These are phyloP conservation scores for Blastocladiella emersonii DNA, from an alignment of 371 early-diverging fungal species.

Conservation along the genomic window DNA sequence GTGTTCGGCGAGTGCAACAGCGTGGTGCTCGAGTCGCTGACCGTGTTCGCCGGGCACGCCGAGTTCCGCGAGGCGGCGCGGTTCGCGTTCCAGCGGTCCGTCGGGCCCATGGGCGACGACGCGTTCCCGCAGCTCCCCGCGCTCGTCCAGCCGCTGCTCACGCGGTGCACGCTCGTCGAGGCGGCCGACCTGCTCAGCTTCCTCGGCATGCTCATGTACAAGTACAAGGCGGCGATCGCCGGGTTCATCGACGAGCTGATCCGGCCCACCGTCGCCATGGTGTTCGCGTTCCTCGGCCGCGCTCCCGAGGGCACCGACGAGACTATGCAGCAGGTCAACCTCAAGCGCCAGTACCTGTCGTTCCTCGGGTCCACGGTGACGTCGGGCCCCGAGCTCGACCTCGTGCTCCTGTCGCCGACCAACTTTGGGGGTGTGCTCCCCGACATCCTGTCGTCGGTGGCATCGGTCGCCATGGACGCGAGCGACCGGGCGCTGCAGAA, in stretches of 20 bases:
- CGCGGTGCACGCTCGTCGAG: constrained; percentile 60
- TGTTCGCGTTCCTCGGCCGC: constrained; percentile 68
- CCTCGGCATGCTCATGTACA: constrained; percentile 64
- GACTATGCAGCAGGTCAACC: constrained; percentile 50
- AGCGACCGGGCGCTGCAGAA: constrained; percentile 60
- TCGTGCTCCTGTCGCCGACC: neutral
- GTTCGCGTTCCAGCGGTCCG: constrained; percentile 70
- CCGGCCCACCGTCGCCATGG: constrained; percentile 61
- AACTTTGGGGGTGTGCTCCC: constrained; percentile 15
- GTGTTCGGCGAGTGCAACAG: constrained; percentile 72
- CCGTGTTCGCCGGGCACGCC: constrained; percentile 26
- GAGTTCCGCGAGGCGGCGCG: constrained; percentile 73
- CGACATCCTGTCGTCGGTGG: constrained; percentile 57
- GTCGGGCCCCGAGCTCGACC: constrained; percentile 44
- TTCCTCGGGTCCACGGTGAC: constrained; percentile 72
- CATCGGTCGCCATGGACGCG: constrained; percentile 60
- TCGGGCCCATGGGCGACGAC: constrained; percentile 70
- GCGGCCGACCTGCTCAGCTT: constrained; percentile 77
- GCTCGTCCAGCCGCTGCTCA: constrained; percentile 61
- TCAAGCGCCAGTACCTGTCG: constrained; percentile 67
- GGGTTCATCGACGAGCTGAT: constrained; percentile 59
- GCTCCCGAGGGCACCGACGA: constrained; percentile 82
- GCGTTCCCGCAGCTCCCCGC: constrained; percentile 66
- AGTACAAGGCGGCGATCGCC: constrained; percentile 58
- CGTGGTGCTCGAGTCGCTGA: constrained; percentile 53